A percentile compares a stretch with the other conserved stretches of the same genome.
These are phyloP conservation scores for Aeminium ludgeri DNA, from an alignment of 495 filamentous ascomycete genomes.

Conservation along the genomic window DNA sequence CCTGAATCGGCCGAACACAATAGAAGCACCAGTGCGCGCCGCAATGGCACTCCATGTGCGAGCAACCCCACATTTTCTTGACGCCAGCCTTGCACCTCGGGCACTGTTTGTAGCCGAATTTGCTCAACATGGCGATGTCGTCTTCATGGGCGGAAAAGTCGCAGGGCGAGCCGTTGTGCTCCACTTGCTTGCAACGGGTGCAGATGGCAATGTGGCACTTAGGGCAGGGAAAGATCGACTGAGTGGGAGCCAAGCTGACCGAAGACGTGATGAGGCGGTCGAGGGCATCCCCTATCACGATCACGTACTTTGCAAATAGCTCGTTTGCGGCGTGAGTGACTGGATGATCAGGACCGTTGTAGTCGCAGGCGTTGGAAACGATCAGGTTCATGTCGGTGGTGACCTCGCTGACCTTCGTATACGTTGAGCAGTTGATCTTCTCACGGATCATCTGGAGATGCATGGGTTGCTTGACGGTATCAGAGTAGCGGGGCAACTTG, in stretches of 20 bases:
- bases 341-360: constrained; percentile 7
- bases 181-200: constrained; percentile 15
- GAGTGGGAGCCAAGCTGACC: neutral
- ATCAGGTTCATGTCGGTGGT: constrained; percentile 6
- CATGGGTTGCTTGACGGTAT: constrained; percentile 1
- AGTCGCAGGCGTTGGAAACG: constrained; percentile 3
- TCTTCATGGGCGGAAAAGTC: constrained; percentile 14
- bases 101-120: constrained; percentile 16
- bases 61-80: constrained; percentile 22
- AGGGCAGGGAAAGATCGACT: constrained; percentile 13
- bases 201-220: constrained; percentile 18
- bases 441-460: constrained; percentile 6
- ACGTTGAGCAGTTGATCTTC: neutral
- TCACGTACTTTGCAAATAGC: neutral
- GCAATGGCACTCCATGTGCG: constrained; percentile 21
- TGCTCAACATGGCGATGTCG: constrained; percentile 8
- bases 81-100: constrained; percentile 22
- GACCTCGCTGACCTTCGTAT: constrained; percentile 1
- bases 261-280: neutral
- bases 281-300: neutral
- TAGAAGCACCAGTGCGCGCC: constrained; percentile 24
- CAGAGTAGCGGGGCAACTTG: constrained; percentile 1
- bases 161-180: constrained; percentile 13
- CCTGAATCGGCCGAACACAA: constrained; percentile 12
- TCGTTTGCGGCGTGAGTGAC: constrained; percentile 2